These are phyloP conservation scores for Talaromyces sp. DNA, from an alignment of 2,329 filamentous ascomycete species.

Conservation along the genomic window DNA sequence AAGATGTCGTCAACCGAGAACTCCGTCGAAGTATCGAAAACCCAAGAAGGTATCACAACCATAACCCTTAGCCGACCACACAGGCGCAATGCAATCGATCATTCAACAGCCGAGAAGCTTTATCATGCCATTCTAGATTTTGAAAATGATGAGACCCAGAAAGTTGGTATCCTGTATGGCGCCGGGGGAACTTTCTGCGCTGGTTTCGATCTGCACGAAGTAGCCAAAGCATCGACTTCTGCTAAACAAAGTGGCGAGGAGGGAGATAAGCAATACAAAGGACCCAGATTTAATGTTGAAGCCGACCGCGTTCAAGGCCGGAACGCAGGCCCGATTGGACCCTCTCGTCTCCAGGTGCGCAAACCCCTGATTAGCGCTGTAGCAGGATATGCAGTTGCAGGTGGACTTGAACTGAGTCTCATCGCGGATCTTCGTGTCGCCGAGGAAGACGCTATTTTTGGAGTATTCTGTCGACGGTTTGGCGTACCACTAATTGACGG, in stretches of 20 bases:
- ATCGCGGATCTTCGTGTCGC: slow-evolving; percentile 54
- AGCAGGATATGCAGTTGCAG: slow-evolving; percentile 53
- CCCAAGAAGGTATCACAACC: slow-evolving; percentile 47
- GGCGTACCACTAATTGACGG: slow-evolving; percentile 53
- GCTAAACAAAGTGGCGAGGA: neutral
- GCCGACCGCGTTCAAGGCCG: slow-evolving; percentile 30
- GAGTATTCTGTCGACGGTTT: slow-evolving; percentile 54
- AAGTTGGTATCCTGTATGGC: slow-evolving; percentile 52
- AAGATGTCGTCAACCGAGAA: neutral
- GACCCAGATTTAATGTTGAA: slow-evolving; percentile 16
- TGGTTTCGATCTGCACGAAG: slow-evolving; percentile 51
- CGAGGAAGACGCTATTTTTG: slow-evolving; percentile 53
- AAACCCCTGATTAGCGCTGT: slow-evolving; percentile 55
- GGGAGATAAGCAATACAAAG: slow-evolving; percentile 5
- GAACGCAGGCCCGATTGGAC: slow-evolving; percentile 51
- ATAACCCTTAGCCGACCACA: slow-evolving; percentile 54
- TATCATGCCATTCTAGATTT: slow-evolving; percentile 49
- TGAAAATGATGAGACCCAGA: slow-evolving; percentile 50
- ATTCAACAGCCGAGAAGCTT: slow-evolving; percentile 47
- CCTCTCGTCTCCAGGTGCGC: slow-evolving; percentile 47
- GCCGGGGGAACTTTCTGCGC: slow-evolving; percentile 51
- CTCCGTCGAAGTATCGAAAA: slow-evolving; percentile 1
- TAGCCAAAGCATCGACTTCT: slow-evolving; percentile 27
- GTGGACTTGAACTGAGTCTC: slow-evolving; percentile 52
- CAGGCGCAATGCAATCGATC: slow-evolving; percentile 53